Evolutionary conservation across 2,329 filamentous ascomycete genomes (phyloP).

Genomic region (Westerdykella ornata): DNA sequence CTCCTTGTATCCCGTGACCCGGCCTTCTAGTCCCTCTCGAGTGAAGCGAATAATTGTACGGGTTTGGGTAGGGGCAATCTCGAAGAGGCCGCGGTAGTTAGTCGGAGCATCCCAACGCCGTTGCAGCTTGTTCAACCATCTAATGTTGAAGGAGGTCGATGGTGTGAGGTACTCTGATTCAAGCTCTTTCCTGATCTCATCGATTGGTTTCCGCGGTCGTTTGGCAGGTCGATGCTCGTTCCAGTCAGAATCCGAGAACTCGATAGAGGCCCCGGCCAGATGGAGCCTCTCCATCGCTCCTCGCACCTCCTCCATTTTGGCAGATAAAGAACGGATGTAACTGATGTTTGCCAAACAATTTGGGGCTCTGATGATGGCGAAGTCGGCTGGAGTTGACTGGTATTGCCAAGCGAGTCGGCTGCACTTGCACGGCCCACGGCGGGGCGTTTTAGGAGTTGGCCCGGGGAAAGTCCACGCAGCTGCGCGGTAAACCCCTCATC

Average conservation of each 20-base stretch:
- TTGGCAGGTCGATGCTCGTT: slow-evolving; percentile 49
- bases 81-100: slow-evolving; percentile 78
- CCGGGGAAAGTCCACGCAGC: too few relatives aligned
- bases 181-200: slow-evolving; percentile 62
- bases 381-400: slow-evolving; percentile 8
- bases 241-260: slow-evolving; percentile 25
- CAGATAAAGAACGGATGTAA: neutral
- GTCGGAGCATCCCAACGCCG: slow-evolving; percentile 79
- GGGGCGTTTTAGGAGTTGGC: too few relatives aligned
- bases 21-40: slow-evolving; percentile 82
- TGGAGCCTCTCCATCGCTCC: slow-evolving; percentile 49
- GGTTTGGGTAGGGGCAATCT: slow-evolving; percentile 82
- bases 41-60: slow-evolving; percentile 91
- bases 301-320: slow-evolving; percentile 38
- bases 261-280: slow-evolving; percentile 31
- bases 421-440: neutral
- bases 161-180: slow-evolving; percentile 74
- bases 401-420: slow-evolving; percentile 6
- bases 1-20: slow-evolving; percentile 88
- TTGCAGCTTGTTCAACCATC: slow-evolving; percentile 85
- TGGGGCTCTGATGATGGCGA: slow-evolving; percentile 11
- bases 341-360: neutral
- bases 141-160: slow-evolving; percentile 67
- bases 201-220: slow-evolving; percentile 48
- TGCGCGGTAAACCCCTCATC: too few relatives aligned